phyloP scores from a whole-genome alignment of 1,284 basidiomycete genomes.

The Rhodotorula sp. region DNA sequence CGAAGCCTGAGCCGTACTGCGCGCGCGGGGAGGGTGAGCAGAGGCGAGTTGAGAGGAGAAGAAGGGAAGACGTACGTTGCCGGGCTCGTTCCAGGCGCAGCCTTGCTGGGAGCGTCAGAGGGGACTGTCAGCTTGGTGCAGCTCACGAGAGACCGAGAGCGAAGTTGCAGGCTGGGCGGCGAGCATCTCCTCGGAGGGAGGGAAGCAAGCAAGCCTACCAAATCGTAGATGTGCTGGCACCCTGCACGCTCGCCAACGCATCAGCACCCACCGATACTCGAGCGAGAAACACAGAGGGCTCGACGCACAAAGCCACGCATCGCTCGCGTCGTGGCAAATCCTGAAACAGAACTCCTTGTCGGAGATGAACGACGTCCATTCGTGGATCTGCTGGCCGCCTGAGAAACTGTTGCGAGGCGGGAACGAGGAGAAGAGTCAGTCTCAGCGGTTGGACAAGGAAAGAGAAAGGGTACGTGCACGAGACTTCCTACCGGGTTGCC shows the following conservation, averaged over 20 bases:
- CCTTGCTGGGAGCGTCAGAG: conserved; percentile 3
- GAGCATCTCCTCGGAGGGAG: too few species aligned
- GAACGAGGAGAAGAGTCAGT: background rate
- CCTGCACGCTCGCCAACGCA: background rate
- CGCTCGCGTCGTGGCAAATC: conserved; percentile 1
- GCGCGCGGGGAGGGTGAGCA: background rate
- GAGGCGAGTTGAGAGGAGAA: conserved; percentile 41
- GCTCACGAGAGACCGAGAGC: too few species aligned
- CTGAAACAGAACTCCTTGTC: conserved; percentile 26
- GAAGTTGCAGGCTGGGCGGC: too few species aligned
- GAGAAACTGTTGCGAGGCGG: background rate
- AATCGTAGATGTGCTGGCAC: conserved; percentile 35
- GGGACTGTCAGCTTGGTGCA: background rate
- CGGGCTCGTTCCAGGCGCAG: conserved; percentile 43
- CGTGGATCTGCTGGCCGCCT: conserved; percentile 23
- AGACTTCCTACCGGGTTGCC: conserved; percentile 26
- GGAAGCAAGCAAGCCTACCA: background rate
- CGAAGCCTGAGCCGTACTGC: conserved; percentile 11
- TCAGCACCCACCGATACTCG: background rate
- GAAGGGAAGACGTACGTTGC: conserved; percentile 22
- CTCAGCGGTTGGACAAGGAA: background rate
- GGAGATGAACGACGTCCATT: conserved; percentile 29
- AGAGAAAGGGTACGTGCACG: background rate
- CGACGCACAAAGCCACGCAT: conserved; percentile 24
- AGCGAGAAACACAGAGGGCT: background rate